Conservation (phyloP, 1,284 basidiomycete species). For the Rhodofomes roseus region DNA sequence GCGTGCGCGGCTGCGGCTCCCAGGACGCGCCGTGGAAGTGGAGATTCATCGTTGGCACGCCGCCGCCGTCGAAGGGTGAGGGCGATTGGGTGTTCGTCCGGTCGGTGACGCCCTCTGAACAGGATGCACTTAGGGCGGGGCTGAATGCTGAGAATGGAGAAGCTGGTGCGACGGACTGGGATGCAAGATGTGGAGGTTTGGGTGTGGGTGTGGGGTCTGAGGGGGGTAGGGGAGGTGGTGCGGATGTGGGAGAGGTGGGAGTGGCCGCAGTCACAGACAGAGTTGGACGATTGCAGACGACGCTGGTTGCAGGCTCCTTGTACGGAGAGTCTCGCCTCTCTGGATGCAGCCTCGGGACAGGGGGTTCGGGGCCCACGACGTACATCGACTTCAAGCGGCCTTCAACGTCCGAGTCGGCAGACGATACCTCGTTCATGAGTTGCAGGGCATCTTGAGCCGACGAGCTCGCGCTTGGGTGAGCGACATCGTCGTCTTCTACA, state of each 20-base stretch:
- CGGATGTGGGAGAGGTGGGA: not conserved
- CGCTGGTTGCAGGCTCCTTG: not conserved
- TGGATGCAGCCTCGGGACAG: not conserved
- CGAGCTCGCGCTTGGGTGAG: too few relatives aligned
- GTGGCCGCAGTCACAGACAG: not conserved
- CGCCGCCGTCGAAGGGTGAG: not conserved
- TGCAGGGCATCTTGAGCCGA: too few relatives aligned
- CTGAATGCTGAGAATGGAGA: not conserved
- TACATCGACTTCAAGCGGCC: not conserved
- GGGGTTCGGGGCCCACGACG: too few relatives aligned
- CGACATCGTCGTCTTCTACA: not conserved
- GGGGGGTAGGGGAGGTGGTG: not conserved
- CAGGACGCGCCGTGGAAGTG: not conserved
- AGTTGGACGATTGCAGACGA: not conserved
- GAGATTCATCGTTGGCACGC: not conserved
- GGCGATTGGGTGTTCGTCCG: not conserved
- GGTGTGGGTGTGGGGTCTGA: not conserved
- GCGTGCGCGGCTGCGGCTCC: not conserved
- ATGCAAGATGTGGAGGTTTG: not conserved
- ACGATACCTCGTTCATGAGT: too few relatives aligned
- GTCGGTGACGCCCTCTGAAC: not conserved
- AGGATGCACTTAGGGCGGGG: not conserved
- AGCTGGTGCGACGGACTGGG: not conserved
- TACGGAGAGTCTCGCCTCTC: not conserved
- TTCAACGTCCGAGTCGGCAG: too few relatives aligned